Evolutionary conservation across 805 yeast genomes (phyloP), one percentile per base, ranked within the genome.

Genomic region (Tetrapisispora namnaoensis): DNA sequence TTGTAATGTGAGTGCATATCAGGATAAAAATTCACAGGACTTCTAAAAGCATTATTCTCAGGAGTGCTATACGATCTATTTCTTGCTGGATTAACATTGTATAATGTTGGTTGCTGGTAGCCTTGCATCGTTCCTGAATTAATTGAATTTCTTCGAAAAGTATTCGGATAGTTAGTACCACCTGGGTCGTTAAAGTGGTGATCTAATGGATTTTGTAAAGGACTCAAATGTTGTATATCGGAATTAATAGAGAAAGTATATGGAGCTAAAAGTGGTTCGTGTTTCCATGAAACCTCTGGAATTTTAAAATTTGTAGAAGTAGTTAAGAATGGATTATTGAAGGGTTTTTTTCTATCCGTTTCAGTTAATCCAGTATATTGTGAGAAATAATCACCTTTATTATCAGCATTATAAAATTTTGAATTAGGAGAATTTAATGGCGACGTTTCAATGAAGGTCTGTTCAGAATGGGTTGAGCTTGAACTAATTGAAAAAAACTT

Each of bases 61-160:
- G 44, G 44, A 18, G 28, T 42, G 13, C 44, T 42, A 32, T 42
- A 42, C 11, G 44, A 42, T 30, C 44, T 42, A 14, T 20, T 22
- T 42, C 16, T 42, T 8, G 6, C 20, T 2, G 20, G 11, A 16
- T 18, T 13, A 5, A 7, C 4, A 20, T 27, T 40, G 17, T 14
- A n/a, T 11, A 4, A 9, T 7, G 11, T 20, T 13, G 43, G 43
- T 40, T 40, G 34, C 8, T 2, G n/a, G 16, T 24, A 4, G 4
- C 30, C 18, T 5, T 11, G n/a, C 17, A 17, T 5, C 10, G 2
- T 9, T 7, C 13, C 11, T 4, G 28, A 32, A 20, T 13, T 42
- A 22, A 16, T 17, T 13, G 44, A 42, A 20, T 42, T 28, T 13
- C 41, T 36, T 36, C 38, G 6, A 32, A 32, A 32, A 11, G n/a